A percentile compares a stretch with the other conserved stretches of the same genome.
Conservation (phyloP, 2,329 filamentous ascomycete genomes). For the Fusarium ambrosium region DNA sequence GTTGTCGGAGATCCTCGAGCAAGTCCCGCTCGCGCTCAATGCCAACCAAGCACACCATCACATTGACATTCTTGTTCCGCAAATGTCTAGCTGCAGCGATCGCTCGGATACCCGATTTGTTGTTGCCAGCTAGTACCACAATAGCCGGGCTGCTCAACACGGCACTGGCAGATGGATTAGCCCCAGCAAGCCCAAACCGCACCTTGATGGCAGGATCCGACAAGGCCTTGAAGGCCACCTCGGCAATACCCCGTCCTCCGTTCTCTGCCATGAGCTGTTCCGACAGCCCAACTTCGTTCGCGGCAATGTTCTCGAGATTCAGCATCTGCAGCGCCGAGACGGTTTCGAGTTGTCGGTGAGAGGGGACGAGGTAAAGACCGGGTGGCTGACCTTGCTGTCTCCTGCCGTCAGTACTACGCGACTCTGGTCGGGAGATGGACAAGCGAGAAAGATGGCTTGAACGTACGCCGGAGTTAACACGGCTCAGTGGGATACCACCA, state of each 20-base stretch:
- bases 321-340: constrained; percentile 87
- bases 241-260: constrained; percentile 87
- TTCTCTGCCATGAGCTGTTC: constrained; percentile 95
- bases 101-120: constrained; percentile 87
- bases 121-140: constrained; percentile 94
- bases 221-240: constrained; percentile 81
- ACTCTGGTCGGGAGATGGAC: constrained; percentile 49
- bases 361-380: constrained; percentile 68
- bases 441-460: constrained; percentile 49
- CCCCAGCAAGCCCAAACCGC: constrained; percentile 61
- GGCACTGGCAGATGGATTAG: constrained; percentile 48
- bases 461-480: constrained; percentile 63
- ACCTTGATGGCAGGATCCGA: constrained; percentile 72
- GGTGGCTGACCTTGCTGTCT: constrained; percentile 55
- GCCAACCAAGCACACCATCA: constrained; percentile 86
- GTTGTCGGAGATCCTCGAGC: constrained; percentile 82
- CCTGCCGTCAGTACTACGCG: constrained; percentile 51
- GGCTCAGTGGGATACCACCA: constrained; percentile 58
- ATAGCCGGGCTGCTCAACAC: constrained; percentile 57
- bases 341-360: constrained; percentile 70
- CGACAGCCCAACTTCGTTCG: constrained; percentile 86
- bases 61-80: constrained; percentile 83
- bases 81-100: constrained; percentile 89
- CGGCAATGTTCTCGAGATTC: constrained; percentile 91
- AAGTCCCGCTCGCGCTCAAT: constrained; percentile 86